These are phyloP conservation scores for Chlamydomonas sp. DNA, from an alignment of 139 green algal genomes.

Conservation along the genomic window DNA sequence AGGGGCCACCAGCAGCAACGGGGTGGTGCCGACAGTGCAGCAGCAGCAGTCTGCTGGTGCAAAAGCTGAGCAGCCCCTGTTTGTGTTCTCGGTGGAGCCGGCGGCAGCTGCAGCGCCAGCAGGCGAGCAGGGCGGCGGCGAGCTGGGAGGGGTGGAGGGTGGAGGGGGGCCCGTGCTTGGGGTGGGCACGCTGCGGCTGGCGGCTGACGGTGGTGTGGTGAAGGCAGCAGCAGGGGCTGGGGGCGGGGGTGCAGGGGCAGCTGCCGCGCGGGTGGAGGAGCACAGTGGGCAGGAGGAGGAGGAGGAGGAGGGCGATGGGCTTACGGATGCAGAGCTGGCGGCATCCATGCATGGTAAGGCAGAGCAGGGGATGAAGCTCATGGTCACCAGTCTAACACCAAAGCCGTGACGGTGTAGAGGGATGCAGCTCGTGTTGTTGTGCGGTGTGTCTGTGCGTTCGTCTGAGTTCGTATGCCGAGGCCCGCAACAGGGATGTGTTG, in stretches of 20 bases:
- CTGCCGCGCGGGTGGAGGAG: too few species aligned
- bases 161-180: background rate
- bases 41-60: background rate
- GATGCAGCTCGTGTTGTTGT: too few species aligned
- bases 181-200: conserved; percentile 12
- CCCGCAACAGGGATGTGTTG: too few species aligned
- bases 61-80: background rate
- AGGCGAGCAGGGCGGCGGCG: background rate
- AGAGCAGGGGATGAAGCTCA: too few species aligned
- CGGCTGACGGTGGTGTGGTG: conserved; percentile 1
- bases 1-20: too few species aligned
- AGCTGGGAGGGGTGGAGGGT: background rate
- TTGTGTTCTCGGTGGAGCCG: conserved; percentile 15
- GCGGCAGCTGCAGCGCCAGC: background rate
- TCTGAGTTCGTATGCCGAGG: too few species aligned
- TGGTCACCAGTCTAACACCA: too few species aligned
- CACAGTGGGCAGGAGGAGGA: too few species aligned
- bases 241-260: background rate
- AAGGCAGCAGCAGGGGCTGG: background rate
- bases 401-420: too few species aligned
- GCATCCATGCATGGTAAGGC: background rate
- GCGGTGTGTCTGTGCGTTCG: too few species aligned
- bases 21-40: background rate
- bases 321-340: conserved; percentile 24
- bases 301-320: background rate